A percentile compares a stretch with the other conserved stretches of the same genome.
Evolutionary conservation across 306 rosid species (phyloP).

Genomic region (Pyrus communis): DNA sequence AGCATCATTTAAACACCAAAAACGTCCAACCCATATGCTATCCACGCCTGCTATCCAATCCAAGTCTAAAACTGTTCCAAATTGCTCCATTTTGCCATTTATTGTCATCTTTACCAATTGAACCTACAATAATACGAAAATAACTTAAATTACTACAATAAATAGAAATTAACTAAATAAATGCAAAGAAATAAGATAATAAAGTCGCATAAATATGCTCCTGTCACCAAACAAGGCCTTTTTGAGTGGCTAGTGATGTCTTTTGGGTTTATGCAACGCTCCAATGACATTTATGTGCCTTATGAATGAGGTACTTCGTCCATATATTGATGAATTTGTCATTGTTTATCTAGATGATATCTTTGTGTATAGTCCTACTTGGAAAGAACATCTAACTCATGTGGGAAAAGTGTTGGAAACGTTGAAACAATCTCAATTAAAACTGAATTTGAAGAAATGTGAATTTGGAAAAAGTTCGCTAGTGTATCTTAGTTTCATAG

Average conservation of each 20-base stretch:
- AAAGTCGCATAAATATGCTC: no score
- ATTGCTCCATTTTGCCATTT: no score
- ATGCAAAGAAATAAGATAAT: no score
- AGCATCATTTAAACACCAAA: no score
- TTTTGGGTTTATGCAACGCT: not conserved
- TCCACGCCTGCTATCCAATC: no score
- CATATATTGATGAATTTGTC: not conserved
- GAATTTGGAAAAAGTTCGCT: not conserved
- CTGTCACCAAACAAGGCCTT: not conserved
- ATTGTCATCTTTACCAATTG: no score
- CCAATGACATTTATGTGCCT: not conserved
- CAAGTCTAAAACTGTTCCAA: no score
- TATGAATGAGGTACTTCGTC: not conserved
- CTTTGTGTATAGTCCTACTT: not conserved
- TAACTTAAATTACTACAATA: no score
- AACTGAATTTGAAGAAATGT: not conserved
- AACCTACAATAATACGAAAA: no score
- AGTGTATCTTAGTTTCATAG: not conserved
- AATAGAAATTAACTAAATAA: no score
- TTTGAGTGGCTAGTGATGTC: not conserved
- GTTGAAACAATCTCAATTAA: not conserved
- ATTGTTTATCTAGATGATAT: not conserved
- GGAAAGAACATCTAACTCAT: not conserved
- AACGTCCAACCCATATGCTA: no score
- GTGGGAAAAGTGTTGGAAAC: not conserved